Conservation (phyloP, 345 rosid species). For the Gossypium ekmanianum region DNA sequence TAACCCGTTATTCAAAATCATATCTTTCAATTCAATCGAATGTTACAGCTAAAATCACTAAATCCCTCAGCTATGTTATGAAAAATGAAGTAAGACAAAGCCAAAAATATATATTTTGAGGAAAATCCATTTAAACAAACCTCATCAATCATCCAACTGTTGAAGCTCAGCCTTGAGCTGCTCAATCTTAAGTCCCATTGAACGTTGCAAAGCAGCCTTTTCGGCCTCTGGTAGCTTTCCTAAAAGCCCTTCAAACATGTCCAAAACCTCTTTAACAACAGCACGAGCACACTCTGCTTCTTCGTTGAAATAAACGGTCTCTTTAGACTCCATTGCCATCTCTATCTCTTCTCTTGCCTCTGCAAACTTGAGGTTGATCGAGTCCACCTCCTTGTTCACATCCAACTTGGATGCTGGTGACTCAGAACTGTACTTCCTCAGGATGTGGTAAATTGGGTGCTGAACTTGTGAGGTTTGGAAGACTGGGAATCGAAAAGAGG, state of each 20-base stretch:
- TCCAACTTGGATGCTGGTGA: constrained; percentile 36
- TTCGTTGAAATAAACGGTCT: constrained; percentile 87
- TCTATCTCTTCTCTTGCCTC: constrained; percentile 99
- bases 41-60: neutral
- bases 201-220: constrained; percentile 61
- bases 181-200: constrained; percentile 97
- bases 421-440: constrained; percentile 36
- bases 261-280: constrained; percentile 66
- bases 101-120: neutral
- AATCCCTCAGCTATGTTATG: neutral
- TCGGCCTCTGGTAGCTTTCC: constrained; percentile 56
- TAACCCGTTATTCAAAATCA: neutral
- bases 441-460: neutral
- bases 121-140: constrained; percentile 10
- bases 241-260: constrained; percentile 56
- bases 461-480: constrained; percentile 10
- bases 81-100: neutral
- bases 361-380: constrained; percentile 83
- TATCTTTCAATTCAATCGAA: neutral
- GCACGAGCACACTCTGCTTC: constrained; percentile 87
- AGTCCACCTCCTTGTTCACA: constrained; percentile 67
- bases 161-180: constrained; percentile 88
- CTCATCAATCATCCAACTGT: constrained; percentile 72
- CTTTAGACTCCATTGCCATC: constrained; percentile 93
- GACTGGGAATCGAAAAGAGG: neutral